Conservation (phyloP, 805 yeast species). For the Ogataea chonburiensis region DNA sequence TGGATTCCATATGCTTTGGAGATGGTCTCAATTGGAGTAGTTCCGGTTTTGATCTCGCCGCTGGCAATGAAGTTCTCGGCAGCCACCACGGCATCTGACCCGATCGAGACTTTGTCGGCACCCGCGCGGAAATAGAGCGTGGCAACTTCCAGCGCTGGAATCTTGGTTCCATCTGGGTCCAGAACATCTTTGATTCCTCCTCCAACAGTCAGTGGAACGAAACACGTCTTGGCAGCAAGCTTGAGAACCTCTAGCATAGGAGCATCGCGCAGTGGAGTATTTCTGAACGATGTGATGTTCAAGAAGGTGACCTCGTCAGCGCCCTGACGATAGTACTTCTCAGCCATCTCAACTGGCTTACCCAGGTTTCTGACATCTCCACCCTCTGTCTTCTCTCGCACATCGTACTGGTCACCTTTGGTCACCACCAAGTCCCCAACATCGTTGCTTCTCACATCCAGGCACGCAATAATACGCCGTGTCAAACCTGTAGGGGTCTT, state of each 20-base stretch:
- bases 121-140: conserved; percentile 91
- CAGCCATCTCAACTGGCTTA: conserved; percentile 93
- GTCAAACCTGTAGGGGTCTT: conserved; percentile 59
- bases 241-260: conserved; percentile 93
- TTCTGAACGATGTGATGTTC: conserved; percentile 93
- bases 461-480: conserved; percentile 90
- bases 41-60: conserved; percentile 62
- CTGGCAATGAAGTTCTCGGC: conserved; percentile 76
- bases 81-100: conserved; percentile 93
- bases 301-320: conserved; percentile 96
- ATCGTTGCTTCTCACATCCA: conserved; percentile 96
- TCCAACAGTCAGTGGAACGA: conserved; percentile 97
- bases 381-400: conserved; percentile 65
- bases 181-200: conserved; percentile 93
- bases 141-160: conserved; percentile 90
- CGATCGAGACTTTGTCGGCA: conserved; percentile 97
- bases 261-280: conserved; percentile 87
- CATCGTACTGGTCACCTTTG: conserved; percentile 98
- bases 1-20: conserved; percentile 91
- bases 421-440: conserved; percentile 95
- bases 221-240: conserved; percentile 81
- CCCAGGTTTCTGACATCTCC: conserved; percentile 87
- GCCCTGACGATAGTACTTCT: conserved; percentile 86
- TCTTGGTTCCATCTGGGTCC: conserved; percentile 77
- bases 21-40: conserved; percentile 88